Conservation (phyloP, 2,329 filamentous ascomycete species). For the Didymosphaeria variabile region DNA sequence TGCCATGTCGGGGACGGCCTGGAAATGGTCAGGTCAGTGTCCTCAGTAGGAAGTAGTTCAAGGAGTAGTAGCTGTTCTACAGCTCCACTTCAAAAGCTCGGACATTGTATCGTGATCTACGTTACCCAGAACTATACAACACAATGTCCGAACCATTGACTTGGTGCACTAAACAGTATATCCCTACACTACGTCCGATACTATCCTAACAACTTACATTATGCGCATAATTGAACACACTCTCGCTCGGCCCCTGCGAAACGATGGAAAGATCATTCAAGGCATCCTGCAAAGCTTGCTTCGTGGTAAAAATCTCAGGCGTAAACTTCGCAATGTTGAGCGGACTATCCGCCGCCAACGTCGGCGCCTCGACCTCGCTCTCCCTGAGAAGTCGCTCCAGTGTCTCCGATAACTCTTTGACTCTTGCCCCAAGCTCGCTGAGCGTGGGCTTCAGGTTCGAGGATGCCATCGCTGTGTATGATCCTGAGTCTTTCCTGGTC, state of each 20-base stretch:
- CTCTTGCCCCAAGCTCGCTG: slow-evolving; percentile 56
- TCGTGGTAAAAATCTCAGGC: slow-evolving; percentile 55
- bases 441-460: slow-evolving; percentile 42
- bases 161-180: neutral
- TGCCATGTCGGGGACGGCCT: slow-evolving; percentile 57
- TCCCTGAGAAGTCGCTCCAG: slow-evolving; percentile 55
- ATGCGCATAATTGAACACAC: slow-evolving; percentile 54
- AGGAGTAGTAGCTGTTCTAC: neutral
- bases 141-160: neutral
- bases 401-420: slow-evolving; percentile 55
- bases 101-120: neutral
- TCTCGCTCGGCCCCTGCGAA: slow-evolving; percentile 60
- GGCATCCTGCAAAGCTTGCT: slow-evolving; percentile 57
- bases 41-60: neutral
- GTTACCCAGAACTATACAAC: neutral
- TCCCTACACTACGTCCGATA: neutral
- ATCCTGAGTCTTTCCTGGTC: neutral
- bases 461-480: slow-evolving; percentile 3
- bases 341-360: slow-evolving; percentile 57
- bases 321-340: slow-evolving; percentile 53
- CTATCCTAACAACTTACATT: slow-evolving; percentile 23
- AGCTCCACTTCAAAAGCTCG: neutral
- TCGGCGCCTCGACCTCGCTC: slow-evolving; percentile 55
- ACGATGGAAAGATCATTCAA: slow-evolving; percentile 59
- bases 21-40: neutral